Evolutionary conservation across 2,329 filamentous ascomycete genomes (phyloP).

Genomic region (Trichoderma gracile): DNA sequence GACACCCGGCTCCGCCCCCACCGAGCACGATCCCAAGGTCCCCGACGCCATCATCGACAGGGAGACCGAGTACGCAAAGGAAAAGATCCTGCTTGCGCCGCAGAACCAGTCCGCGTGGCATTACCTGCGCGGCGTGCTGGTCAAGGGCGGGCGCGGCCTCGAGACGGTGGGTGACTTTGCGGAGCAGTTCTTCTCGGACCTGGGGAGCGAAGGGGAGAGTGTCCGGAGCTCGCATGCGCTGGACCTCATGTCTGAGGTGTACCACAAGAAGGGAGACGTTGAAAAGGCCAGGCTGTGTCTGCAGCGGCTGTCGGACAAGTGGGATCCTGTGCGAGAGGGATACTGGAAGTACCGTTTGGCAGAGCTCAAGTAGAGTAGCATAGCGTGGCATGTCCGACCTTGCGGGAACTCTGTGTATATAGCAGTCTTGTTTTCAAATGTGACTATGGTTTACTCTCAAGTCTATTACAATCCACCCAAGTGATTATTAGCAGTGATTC

Average conservation of each 20-base stretch:
- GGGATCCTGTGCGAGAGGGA: slow-evolving; percentile 85
- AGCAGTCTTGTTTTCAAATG: not conserved
- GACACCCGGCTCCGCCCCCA: slow-evolving; percentile 51
- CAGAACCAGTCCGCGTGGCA: slow-evolving; percentile 97
- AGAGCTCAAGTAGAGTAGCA: slow-evolving; percentile 30
- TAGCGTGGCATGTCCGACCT: not conserved
- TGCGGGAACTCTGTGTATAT: not conserved
- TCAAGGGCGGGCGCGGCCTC: slow-evolving; percentile 60
- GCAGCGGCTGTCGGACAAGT: slow-evolving; percentile 74
- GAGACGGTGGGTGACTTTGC: slow-evolving; percentile 50
- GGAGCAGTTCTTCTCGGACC: slow-evolving; percentile 50
- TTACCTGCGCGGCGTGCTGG: slow-evolving; percentile 76
- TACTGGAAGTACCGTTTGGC: slow-evolving; percentile 74
- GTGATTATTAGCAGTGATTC: slow-evolving; percentile 7
- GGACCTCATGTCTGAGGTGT: slow-evolving; percentile 71
- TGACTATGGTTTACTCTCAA: not conserved
- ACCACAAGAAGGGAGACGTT: slow-evolving; percentile 56
- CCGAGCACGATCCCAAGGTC: slow-evolving; percentile 56
- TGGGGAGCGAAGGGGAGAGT: slow-evolving; percentile 51
- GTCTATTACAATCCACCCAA: slow-evolving; percentile 4
- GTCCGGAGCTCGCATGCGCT: slow-evolving; percentile 66
- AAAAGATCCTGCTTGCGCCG: slow-evolving; percentile 74
- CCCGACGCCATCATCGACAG: slow-evolving; percentile 66
- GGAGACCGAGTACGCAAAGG: slow-evolving; percentile 73
- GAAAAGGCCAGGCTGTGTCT: slow-evolving; percentile 69